Percentiles rank a stretch among this genome's conserved stretches.
phyloP scores from a whole-genome alignment of 805 yeast genomes.

The Wickerhamomyces tratensis region DNA sequence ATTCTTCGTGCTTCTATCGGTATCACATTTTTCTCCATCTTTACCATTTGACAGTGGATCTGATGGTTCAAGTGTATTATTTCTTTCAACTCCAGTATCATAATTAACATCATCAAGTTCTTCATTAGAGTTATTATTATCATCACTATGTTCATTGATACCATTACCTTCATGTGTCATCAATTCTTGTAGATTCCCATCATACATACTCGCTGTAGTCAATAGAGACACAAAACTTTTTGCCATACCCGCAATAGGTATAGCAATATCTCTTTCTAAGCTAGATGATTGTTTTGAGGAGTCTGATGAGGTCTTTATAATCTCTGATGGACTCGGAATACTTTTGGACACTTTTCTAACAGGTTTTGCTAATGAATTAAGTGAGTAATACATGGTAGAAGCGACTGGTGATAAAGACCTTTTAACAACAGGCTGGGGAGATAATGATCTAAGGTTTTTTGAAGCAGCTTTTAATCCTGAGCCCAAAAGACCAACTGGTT shows the following conservation, averaged over 20 bases:
- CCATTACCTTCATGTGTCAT: constrained; percentile 5
- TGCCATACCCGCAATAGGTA: constrained; percentile 31
- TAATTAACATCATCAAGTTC: background rate
- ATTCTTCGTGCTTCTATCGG: no score
- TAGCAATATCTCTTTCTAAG: constrained; percentile 21
- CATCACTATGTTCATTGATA: background rate
- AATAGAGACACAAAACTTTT: constrained; percentile 44
- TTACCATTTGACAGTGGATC: no score
- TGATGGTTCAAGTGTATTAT: constrained; percentile 1
- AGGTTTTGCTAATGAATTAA: background rate
- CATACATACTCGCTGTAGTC: constrained; percentile 46
- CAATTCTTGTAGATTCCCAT: constrained; percentile 23
- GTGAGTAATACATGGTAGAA: background rate
- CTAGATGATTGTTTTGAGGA: background rate
- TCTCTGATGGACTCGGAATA: background rate
- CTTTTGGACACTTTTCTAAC: background rate
- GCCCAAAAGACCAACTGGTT: no score
- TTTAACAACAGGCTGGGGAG: background rate
- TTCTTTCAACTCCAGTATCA: background rate
- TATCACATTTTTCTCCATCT: no score
- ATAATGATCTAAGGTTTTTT: background rate
- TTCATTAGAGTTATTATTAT: constrained; percentile 2
- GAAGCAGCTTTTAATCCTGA: background rate
- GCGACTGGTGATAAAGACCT: background rate
- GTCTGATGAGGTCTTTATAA: background rate